Percentiles rank a stretch among this genome's conserved stretches.
These are phyloP conservation scores for Auricularia auricula-judae DNA, from an alignment of 768 basidiomycete genomes.

Conservation along the genomic window DNA sequence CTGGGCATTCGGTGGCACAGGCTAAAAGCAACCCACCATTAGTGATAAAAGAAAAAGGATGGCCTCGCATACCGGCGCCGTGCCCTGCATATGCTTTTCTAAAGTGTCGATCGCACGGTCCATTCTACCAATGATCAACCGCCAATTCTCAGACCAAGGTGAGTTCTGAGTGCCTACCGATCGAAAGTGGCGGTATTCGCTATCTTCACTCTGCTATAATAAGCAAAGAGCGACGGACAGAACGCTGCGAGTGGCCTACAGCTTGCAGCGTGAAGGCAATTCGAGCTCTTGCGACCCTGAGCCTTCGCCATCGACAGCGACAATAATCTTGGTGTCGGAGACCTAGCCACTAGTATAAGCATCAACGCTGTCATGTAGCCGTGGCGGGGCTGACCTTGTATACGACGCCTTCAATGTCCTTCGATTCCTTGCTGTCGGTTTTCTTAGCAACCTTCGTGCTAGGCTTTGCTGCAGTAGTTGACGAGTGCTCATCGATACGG, in stretches of 20 bases:
- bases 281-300: slow-evolving; percentile 45
- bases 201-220: slow-evolving; percentile 48
- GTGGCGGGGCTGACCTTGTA: slow-evolving; percentile 47
- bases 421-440: slow-evolving; percentile 25
- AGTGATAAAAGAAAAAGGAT: no score
- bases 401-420: slow-evolving; percentile 68
- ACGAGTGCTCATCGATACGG: slow-evolving; percentile 63
- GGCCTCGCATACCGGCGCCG: neutral
- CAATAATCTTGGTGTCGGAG: slow-evolving; percentile 67
- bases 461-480: slow-evolving; percentile 20
- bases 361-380: neutral
- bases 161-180: slow-evolving; percentile 31
- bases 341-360: slow-evolving; percentile 33
- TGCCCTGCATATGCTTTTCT: slow-evolving; percentile 30
- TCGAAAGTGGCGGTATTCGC: slow-evolving; percentile 91
- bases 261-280: slow-evolving; percentile 72
- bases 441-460: slow-evolving; percentile 29
- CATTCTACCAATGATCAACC: slow-evolving; percentile 47
- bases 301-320: slow-evolving; percentile 56
- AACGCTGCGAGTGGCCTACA: slow-evolving; percentile 22
- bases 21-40: neutral
- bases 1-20: neutral
- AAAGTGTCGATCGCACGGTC: slow-evolving; percentile 66
- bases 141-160: neutral
- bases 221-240: neutral